Conservation (phyloP, 805 yeast genomes). For the Ogataea siamensis region DNA sequence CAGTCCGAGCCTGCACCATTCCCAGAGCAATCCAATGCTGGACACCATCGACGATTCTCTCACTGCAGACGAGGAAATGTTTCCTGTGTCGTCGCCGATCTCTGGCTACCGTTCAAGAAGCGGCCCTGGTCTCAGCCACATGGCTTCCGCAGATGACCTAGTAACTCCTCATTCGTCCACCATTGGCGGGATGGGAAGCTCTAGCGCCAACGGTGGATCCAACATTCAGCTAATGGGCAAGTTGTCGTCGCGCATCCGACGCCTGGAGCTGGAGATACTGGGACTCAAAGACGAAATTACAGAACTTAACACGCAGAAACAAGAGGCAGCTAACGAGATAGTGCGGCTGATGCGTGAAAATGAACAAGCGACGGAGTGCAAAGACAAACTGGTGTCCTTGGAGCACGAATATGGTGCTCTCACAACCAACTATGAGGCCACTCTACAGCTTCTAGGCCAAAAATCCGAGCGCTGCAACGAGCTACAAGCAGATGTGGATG, state of each 20-base stretch:
- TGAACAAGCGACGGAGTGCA: slow-evolving; percentile 41
- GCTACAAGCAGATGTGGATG: slow-evolving; percentile 81
- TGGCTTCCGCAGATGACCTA: slow-evolving; percentile 21
- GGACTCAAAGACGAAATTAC: slow-evolving; percentile 62
- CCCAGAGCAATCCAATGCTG: slow-evolving; percentile 12
- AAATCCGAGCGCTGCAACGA: slow-evolving; percentile 85
- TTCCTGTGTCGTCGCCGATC: slow-evolving; percentile 22
- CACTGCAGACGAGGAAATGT: slow-evolving; percentile 15
- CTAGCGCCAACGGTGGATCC: slow-evolving; percentile 18
- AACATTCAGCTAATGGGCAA: slow-evolving; percentile 67
- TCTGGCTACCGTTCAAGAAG: slow-evolving; percentile 13
- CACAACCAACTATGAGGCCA: slow-evolving; percentile 37
- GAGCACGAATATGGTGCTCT: slow-evolving; percentile 21
- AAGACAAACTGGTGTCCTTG: slow-evolving; percentile 23
- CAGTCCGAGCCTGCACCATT: slow-evolving; percentile 11
- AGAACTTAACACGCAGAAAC: slow-evolving; percentile 54
- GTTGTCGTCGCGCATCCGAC: slow-evolving; percentile 71
- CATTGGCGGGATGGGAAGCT: slow-evolving; percentile 20
- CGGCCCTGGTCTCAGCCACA: slow-evolving; percentile 12
- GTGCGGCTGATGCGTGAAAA: slow-evolving; percentile 54
- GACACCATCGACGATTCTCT: slow-evolving; percentile 16
- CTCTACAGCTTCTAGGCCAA: slow-evolving; percentile 77
- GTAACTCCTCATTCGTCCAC: slow-evolving; percentile 27
- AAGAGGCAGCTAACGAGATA: slow-evolving; percentile 66
- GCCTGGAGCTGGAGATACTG: slow-evolving; percentile 75